Evolutionary conservation across 2,329 filamentous ascomycete species (phyloP).

Genomic region (Stagonosporopsis rhizophila): DNA sequence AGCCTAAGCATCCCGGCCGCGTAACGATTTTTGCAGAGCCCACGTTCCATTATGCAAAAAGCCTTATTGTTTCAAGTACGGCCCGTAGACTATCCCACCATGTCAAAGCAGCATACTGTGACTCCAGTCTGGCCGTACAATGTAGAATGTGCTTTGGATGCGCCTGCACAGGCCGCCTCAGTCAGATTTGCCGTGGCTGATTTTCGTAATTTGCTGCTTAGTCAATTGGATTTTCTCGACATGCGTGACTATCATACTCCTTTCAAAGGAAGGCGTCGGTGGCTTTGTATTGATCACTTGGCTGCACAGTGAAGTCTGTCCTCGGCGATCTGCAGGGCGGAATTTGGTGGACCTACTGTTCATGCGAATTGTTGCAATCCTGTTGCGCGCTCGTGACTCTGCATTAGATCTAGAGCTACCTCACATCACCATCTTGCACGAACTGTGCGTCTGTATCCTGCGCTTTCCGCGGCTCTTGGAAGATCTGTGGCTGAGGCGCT

Average conservation of each 20-base stretch:
- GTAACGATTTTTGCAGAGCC: background rate
- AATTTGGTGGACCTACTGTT: background rate
- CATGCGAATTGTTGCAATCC: background rate
- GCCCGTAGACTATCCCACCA: background rate
- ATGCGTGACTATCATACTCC: too few species aligned
- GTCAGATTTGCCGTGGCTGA: background rate
- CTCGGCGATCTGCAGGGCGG: background rate
- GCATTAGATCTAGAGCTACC: background rate
- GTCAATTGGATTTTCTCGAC: too few species aligned
- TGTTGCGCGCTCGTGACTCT: background rate
- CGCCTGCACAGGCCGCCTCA: constrained; percentile 17
- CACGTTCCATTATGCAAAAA: background rate
- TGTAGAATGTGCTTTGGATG: too few species aligned
- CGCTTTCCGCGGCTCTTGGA: background rate
- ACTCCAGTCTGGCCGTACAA: too few species aligned
- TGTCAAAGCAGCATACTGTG: too few species aligned
- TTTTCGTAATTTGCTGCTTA: too few species aligned
- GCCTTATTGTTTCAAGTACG: background rate
- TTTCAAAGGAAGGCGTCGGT: too few species aligned
- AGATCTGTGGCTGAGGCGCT: background rate
- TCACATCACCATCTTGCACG: background rate
- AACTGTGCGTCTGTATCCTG: background rate
- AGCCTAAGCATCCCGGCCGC: background rate
- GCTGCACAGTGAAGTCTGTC: background rate
- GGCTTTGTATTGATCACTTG: too few species aligned